Percentiles rank a stretch among this genome's conserved stretches.
Conservation (phyloP, 2,329 filamentous ascomycete species). For the Pseudogymnoascus sp. region DNA sequence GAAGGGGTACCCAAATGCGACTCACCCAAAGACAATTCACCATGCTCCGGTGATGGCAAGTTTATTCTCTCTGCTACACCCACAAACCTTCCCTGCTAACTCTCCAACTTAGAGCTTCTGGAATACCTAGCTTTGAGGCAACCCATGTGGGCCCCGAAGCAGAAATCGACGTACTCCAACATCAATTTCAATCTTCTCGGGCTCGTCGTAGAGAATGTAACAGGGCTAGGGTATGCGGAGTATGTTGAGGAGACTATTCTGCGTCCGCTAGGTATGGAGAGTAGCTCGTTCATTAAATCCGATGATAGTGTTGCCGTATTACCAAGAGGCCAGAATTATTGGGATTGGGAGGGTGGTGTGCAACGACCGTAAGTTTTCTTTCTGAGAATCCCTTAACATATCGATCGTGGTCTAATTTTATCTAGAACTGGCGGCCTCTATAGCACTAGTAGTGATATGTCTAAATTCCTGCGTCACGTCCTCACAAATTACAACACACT, state of each 20-base stretch:
- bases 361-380: slow-evolving; percentile 28
- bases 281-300: slow-evolving; percentile 9
- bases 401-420: not conserved
- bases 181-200: slow-evolving; percentile 26
- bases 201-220: slow-evolving; percentile 24
- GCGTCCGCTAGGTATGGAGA: not conserved
- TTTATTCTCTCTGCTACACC: not conserved
- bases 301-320: slow-evolving; percentile 20
- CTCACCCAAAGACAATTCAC: not conserved
- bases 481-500: slow-evolving; percentile 35
- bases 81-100: not conserved
- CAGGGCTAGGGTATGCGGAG: slow-evolving; percentile 22
- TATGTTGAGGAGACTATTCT: not conserved
- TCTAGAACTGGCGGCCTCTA: not conserved
- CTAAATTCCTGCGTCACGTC: slow-evolving; percentile 35
- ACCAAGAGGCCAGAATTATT: slow-evolving; percentile 25
- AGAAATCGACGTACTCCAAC: slow-evolving; percentile 25
- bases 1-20: slow-evolving; percentile 2
- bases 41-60: not conserved
- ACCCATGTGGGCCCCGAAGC: slow-evolving; percentile 23
- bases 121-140: slow-evolving; percentile 10
- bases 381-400: not conserved
- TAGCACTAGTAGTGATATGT: slow-evolving; percentile 30
- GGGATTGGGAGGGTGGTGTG: slow-evolving; percentile 35
- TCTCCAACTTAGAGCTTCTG: not conserved